Evolutionary conservation across 768 basidiomycete genomes (phyloP).

Genomic region (Chalciporus sphaerocephalus): DNA sequence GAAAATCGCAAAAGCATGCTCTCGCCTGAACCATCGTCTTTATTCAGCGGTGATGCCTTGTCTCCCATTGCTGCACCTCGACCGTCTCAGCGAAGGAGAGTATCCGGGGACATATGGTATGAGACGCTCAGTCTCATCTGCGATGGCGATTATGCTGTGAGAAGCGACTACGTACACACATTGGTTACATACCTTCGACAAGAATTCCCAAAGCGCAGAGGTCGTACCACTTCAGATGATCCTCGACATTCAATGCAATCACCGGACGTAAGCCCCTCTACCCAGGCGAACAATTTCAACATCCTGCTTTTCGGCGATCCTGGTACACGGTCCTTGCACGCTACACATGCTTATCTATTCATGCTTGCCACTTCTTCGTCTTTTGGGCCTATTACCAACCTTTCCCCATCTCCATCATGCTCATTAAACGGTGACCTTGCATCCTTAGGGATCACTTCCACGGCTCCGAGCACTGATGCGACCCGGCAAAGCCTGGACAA

Average conservation of each 20-base stretch:
- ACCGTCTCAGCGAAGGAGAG: slow-evolving; percentile 54
- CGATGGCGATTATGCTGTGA: slow-evolving; percentile 71
- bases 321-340: slow-evolving; percentile 70
- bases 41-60: slow-evolving; percentile 26
- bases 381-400: slow-evolving; percentile 45
- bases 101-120: slow-evolving; percentile 86
- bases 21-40: slow-evolving; percentile 23
- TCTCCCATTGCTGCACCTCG: slow-evolving; percentile 31
- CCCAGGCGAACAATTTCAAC: slow-evolving; percentile 44
- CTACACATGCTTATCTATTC: slow-evolving; percentile 76
- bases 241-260: slow-evolving; percentile 43
- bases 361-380: slow-evolving; percentile 69
- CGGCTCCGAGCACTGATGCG: slow-evolving; percentile 31
- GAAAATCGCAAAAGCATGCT: slow-evolving; percentile 9
- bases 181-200: slow-evolving; percentile 72
- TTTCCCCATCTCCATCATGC: slow-evolving; percentile 40
- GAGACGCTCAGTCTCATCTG: slow-evolving; percentile 84
- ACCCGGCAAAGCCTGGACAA: slow-evolving; percentile 19
- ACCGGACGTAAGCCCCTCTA: slow-evolving; percentile 44
- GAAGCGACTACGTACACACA: slow-evolving; percentile 70
- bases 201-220: slow-evolving; percentile 67
- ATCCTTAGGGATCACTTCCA: slow-evolving; percentile 28
- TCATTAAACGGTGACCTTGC: slow-evolving; percentile 30
- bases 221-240: slow-evolving; percentile 44
- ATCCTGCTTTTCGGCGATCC: slow-evolving; percentile 54